Conservation (phyloP, 345 rosid species). For the Cardiospermum halicacabum region DNA sequence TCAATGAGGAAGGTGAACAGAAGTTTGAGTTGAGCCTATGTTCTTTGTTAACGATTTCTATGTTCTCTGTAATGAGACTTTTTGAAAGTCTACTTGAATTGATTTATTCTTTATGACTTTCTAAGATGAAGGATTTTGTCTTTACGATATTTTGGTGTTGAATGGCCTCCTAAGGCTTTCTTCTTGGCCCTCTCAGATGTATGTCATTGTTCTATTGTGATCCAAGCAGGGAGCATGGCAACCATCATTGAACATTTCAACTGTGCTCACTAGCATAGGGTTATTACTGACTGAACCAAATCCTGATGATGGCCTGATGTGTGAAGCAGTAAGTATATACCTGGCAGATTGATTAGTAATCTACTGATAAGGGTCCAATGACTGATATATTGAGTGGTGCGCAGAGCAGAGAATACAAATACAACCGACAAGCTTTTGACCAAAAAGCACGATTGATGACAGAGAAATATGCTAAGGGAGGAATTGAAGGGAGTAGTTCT, state of each 20-base stretch:
- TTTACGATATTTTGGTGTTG: neutral
- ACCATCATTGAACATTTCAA: constrained; percentile 80
- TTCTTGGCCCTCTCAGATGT: neutral
- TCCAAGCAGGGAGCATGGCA: constrained; percentile 79
- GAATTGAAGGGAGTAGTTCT: constrained; percentile 27
- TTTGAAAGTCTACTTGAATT: too few relatives aligned
- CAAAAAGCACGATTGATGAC: constrained; percentile 67
- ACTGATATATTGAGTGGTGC: constrained; percentile 19
- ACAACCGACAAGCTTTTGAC: constrained; percentile 68
- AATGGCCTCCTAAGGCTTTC: neutral
- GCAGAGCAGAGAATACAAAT: constrained; percentile 82
- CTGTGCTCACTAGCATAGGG: constrained; percentile 64
- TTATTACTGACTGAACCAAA: constrained; percentile 73
- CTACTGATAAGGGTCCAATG: neutral
- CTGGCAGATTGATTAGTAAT: neutral
- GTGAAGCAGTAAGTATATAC: constrained; percentile 59
- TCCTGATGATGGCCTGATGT: constrained; percentile 83
- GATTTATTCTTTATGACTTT: too few relatives aligned
- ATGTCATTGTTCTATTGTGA: neutral
- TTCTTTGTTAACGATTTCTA: neutral
- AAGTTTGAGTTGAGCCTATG: neutral
- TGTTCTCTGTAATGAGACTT: too few relatives aligned
- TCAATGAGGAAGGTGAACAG: neutral
- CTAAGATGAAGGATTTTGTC: neutral
- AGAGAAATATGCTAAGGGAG: constrained; percentile 53